Evolutionary conservation across 768 basidiomycete genomes (phyloP).

Genomic region (Boletus bicolor): DNA sequence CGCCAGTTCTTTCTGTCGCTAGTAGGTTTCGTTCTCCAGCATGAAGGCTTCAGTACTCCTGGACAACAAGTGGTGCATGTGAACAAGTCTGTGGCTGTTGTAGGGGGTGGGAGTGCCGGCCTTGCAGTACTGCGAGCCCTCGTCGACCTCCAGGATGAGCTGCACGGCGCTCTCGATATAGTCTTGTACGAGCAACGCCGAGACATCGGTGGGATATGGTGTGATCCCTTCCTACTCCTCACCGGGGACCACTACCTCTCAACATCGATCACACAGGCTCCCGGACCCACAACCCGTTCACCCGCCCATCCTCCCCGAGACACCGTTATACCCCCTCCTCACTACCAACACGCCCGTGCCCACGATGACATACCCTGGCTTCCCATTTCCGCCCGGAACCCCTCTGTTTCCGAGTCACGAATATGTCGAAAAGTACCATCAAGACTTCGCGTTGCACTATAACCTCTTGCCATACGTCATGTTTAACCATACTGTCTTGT

Average conservation of each 20-base stretch:
- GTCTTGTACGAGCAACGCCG: conserved; percentile 52
- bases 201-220: conserved; percentile 60
- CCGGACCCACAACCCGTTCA: conserved; percentile 29
- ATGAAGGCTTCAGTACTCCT: not conserved
- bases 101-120: conserved; percentile 58
- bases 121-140: conserved; percentile 50
- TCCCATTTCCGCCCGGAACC: conserved; percentile 49
- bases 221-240: not conserved
- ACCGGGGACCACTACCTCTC: not conserved
- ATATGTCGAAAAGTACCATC: conserved; percentile 46
- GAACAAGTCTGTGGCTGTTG: conserved; percentile 50
- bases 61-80: not conserved
- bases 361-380: conserved; percentile 55
- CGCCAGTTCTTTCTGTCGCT: conserved; percentile 10
- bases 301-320: conserved; percentile 51
- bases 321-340: conserved; percentile 52
- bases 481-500: conserved; percentile 42
- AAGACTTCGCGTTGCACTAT: conserved; percentile 37
- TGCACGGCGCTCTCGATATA: conserved; percentile 41
- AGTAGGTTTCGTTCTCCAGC: conserved; percentile 5
- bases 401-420: conserved; percentile 50
- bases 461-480: conserved; percentile 40
- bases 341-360: conserved; percentile 56
- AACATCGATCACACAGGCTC: conserved; percentile 24
- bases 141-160: conserved; percentile 43